Evolutionary conservation across 345 rosid genomes (phyloP).

Genomic region (Psidium friedrichsthalianum): DNA sequence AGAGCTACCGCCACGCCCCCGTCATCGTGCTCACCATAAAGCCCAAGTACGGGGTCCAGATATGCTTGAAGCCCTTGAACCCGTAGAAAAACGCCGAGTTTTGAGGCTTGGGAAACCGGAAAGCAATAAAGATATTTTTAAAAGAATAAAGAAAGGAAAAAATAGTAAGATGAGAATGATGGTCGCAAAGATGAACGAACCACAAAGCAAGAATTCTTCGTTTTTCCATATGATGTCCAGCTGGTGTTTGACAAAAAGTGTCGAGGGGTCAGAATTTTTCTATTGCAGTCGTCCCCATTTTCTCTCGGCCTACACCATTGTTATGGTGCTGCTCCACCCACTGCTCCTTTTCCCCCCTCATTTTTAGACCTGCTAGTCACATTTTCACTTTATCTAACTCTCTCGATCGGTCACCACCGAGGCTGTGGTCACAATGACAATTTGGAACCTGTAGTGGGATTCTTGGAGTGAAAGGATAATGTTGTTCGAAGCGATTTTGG

Average conservation of each 20-base stretch:
- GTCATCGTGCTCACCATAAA: constrained; percentile 31
- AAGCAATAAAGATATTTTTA: not conserved
- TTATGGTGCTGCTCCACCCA: not conserved
- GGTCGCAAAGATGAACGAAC: not conserved
- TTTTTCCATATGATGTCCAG: not conserved
- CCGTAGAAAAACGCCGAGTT: not conserved
- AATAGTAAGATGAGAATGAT: not conserved
- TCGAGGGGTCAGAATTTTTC: not conserved
- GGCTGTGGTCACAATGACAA: not conserved
- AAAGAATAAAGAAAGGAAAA: too few species aligned
- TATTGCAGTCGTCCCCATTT: not conserved
- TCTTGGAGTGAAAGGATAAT: not conserved
- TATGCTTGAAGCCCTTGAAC: constrained; percentile 8
- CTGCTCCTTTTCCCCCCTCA: not conserved
- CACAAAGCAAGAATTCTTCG: not conserved
- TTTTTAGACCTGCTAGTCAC: not conserved
- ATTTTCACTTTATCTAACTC: not conserved
- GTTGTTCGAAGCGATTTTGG: not conserved
- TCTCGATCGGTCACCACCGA: not conserved
- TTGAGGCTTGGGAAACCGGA: not conserved
- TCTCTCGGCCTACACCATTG: not conserved
- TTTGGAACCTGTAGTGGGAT: not conserved
- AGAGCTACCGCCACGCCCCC: constrained; percentile 36
- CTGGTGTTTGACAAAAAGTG: not conserved
- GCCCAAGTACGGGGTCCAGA: constrained; percentile 41